These are phyloP conservation scores for Parasitella parasitica DNA, from an alignment of 371 early-diverging fungal genomes.

Conservation along the genomic window DNA sequence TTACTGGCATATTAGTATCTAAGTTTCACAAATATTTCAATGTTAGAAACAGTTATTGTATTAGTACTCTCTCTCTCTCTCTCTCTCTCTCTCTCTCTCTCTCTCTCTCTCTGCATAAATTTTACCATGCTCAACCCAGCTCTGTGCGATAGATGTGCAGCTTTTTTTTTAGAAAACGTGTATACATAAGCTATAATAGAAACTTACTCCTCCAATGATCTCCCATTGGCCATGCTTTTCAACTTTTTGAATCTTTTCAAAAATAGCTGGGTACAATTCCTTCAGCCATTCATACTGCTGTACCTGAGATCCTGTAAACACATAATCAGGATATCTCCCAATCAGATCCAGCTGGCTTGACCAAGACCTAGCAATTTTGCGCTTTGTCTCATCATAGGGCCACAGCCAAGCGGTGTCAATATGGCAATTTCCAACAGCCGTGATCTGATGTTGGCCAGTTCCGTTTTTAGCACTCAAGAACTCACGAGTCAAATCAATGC, in stretches of 20 bases:
- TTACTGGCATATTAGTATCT: slow-evolving; percentile 94
- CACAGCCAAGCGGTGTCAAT: slow-evolving; percentile 85
- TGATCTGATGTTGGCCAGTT: slow-evolving; percentile 60
- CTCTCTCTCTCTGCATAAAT: no score
- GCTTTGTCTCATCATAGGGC: slow-evolving; percentile 96
- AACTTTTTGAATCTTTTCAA: slow-evolving; percentile 71
- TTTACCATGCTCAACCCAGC: slow-evolving; percentile 57
- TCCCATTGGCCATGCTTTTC: slow-evolving; percentile 81
- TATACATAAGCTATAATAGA: no score
- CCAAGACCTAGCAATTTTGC: slow-evolving; percentile 94
- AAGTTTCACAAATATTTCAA: slow-evolving; percentile 18
- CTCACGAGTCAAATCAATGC: slow-evolving; percentile 53
- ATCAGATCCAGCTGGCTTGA: slow-evolving; percentile 84
- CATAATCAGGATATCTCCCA: slow-evolving; percentile 84
- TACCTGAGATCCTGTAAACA: slow-evolving; percentile 87
- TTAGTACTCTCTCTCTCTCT: no score
- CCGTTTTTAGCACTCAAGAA: slow-evolving; percentile 70
- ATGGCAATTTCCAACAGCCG: slow-evolving; percentile 87
- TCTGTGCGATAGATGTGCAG: no score
- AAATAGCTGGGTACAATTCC: slow-evolving; percentile 80
- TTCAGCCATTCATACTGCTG: slow-evolving; percentile 95
- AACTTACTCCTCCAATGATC: slow-evolving; percentile 84
- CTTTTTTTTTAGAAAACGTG: no score
- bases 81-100: no score
- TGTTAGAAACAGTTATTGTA: no score